Evolutionary conservation across 306 rosid species (phyloP).

Genomic region (Pyrus betulifolia): DNA sequence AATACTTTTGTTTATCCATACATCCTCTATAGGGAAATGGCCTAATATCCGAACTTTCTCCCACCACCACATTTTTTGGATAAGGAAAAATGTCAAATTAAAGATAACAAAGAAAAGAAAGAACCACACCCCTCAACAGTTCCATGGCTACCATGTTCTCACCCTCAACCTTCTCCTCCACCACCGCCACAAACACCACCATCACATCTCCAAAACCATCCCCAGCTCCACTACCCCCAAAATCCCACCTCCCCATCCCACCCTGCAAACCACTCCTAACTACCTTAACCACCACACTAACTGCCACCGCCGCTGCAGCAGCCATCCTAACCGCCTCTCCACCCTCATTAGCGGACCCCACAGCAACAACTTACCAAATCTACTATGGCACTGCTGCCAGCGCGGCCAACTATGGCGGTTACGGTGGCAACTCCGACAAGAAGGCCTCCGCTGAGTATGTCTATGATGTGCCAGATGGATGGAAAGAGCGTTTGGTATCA

Average conservation of each 20-base stretch:
- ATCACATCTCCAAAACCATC: slow-evolving; percentile 32
- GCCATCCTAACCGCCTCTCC: slow-evolving; percentile 39
- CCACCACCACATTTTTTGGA: slow-evolving; percentile 4
- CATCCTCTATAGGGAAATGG: not conserved
- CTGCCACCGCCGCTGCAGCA: slow-evolving; percentile 43
- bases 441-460: slow-evolving; percentile 76
- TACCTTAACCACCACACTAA: slow-evolving; percentile 18
- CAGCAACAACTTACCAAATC: slow-evolving; percentile 33
- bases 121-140: slow-evolving; percentile 1
- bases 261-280: slow-evolving; percentile 31
- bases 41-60: not conserved
- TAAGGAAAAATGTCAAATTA: slow-evolving; percentile 18
- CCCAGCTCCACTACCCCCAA: slow-evolving; percentile 13
- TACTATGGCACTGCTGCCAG: slow-evolving; percentile 94
- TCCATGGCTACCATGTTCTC: slow-evolving; percentile 45
- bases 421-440: slow-evolving; percentile 74
- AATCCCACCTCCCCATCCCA: slow-evolving; percentile 20
- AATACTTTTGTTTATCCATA: not conserved
- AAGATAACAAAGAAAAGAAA: not conserved
- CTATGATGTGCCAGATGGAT: slow-evolving; percentile 70
- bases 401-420: slow-evolving; percentile 84
- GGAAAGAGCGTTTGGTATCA: slow-evolving; percentile 87
- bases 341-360: slow-evolving; percentile 38
- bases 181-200: slow-evolving; percentile 33
- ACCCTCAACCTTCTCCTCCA: slow-evolving; percentile 35